A percentile compares a stretch with the other conserved stretches of the same genome.
Evolutionary conservation across 139 green algal species (phyloP).

Genomic region (Tetradesmus lagerheimii): DNA sequence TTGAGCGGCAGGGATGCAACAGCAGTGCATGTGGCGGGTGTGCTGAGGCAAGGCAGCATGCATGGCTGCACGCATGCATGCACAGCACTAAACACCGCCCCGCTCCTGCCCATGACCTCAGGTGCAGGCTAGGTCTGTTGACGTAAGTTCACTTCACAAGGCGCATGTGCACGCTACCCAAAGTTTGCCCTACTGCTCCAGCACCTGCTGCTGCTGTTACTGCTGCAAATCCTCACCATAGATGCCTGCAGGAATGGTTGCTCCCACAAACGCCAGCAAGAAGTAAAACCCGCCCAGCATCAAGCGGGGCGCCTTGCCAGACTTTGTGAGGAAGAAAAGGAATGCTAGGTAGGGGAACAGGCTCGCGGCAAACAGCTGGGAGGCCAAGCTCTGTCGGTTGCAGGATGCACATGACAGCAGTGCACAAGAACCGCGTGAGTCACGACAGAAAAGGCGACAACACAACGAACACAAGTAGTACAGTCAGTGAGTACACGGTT

Average conservation of each 20-base stretch:
- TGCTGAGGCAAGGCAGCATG: not conserved
- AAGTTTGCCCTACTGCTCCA: too few species aligned
- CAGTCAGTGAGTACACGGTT: not conserved
- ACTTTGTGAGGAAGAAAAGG: conserved; percentile 86
- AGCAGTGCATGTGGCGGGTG: not conserved
- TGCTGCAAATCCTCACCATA: conserved; percentile 69
- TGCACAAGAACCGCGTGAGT: not conserved
- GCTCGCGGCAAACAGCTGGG: conserved; percentile 88
- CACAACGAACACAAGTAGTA: too few species aligned
- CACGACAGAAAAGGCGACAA: too few species aligned
- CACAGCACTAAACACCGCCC: not conserved
- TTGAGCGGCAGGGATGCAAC: too few species aligned
- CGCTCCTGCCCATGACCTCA: not conserved
- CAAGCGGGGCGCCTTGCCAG: conserved; percentile 76
- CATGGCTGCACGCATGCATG: not conserved
- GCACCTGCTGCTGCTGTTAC: not conserved
- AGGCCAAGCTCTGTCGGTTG: conserved; percentile 59
- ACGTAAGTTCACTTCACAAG: too few species aligned
- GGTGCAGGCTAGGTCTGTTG: too few species aligned
- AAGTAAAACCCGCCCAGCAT: conserved; percentile 96
- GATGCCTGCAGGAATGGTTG: conserved; percentile 94
- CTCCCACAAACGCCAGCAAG: conserved; percentile 96
- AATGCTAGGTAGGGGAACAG: conserved; percentile 97
- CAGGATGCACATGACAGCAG: not conserved
- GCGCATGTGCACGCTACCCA: not conserved